Percentiles rank a stretch among this genome's conserved stretches.
phyloP scores from a whole-genome alignment of 106 monocot species.

The Dendrobium huoshanense region DNA sequence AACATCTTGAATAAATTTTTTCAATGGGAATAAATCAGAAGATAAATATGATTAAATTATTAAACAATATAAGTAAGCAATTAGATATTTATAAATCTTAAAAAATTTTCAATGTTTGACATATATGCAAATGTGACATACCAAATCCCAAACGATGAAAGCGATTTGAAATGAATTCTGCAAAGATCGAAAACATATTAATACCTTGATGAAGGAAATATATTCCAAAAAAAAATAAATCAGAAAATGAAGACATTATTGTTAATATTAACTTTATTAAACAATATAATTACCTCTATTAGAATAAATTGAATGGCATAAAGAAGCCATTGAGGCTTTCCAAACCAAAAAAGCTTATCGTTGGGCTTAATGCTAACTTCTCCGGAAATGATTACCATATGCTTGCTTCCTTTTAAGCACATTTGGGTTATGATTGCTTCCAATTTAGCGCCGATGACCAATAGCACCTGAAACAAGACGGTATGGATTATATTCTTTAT shows the following conservation, averaged over 20 bases:
- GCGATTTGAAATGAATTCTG: slow-evolving; percentile 61
- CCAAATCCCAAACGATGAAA: slow-evolving; percentile 46
- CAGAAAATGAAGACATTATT: too few relatives aligned
- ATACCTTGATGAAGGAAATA: background rate
- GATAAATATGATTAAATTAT: too few relatives aligned
- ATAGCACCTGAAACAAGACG: background rate
- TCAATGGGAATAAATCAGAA: too few relatives aligned
- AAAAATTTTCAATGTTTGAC: too few relatives aligned
- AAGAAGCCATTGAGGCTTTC: slow-evolving; percentile 28
- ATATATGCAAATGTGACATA: background rate
- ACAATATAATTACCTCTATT: slow-evolving; percentile 27
- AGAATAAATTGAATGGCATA: slow-evolving; percentile 47
- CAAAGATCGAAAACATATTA: background rate
- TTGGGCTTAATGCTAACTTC: slow-evolving; percentile 26
- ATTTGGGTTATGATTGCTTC: slow-evolving; percentile 20
- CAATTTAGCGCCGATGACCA: slow-evolving; percentile 5
- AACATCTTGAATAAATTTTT: too few relatives aligned
- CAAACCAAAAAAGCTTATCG: slow-evolving; percentile 43
- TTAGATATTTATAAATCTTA: too few relatives aligned
- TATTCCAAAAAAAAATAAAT: too few relatives aligned
- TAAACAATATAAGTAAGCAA: too few relatives aligned
- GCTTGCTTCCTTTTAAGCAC: slow-evolving; percentile 33
- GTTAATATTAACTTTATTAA: too few relatives aligned
- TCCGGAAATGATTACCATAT: slow-evolving; percentile 23
- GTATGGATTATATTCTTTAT: too few relatives aligned